A percentile compares a stretch with the other conserved stretches of the same genome.
phyloP scores from a whole-genome alignment of 441 rosid genomes.

The Omphalea diandra region DNA sequence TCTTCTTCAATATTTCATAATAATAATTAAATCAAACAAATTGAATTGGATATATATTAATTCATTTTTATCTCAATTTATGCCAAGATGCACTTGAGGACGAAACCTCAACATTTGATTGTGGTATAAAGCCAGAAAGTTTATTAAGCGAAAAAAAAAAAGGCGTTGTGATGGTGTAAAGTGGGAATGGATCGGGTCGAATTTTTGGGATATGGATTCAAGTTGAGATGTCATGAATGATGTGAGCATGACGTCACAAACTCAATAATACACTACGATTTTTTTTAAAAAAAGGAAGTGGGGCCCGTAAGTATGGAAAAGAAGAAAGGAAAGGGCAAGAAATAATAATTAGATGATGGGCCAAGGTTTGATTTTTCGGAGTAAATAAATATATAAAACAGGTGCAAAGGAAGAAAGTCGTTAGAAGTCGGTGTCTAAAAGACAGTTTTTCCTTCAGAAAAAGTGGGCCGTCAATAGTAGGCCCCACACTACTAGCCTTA shows the following conservation, averaged over 20 bases:
- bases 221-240: conserved; percentile 27
- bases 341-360: conserved; percentile 38
- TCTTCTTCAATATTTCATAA: no score
- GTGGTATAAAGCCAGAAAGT: no score
- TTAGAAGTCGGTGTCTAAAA: conserved; percentile 34
- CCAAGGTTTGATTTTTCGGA: conserved; percentile 26
- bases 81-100: no score
- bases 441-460: background rate
- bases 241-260: conserved; percentile 28
- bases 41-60: no score
- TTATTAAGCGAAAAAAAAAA: background rate
- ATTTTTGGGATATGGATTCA: background rate
- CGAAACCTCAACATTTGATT: no score
- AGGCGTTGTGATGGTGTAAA: background rate
- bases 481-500: conserved; percentile 16
- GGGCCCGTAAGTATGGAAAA: background rate
- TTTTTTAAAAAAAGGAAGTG: background rate
- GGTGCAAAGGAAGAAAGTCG: conserved; percentile 11
- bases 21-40: no score
- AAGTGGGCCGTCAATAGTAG: background rate
- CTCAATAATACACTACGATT: background rate
- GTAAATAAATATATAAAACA: background rate
- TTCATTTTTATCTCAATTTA: no score
- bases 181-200: background rate
- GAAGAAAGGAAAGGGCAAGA: background rate